A percentile compares a stretch with the other conserved stretches of the same genome.
Evolutionary conservation across 352 stramenopile genomes (phyloP).

Genomic region (Globisporangium okanoganense): DNA sequence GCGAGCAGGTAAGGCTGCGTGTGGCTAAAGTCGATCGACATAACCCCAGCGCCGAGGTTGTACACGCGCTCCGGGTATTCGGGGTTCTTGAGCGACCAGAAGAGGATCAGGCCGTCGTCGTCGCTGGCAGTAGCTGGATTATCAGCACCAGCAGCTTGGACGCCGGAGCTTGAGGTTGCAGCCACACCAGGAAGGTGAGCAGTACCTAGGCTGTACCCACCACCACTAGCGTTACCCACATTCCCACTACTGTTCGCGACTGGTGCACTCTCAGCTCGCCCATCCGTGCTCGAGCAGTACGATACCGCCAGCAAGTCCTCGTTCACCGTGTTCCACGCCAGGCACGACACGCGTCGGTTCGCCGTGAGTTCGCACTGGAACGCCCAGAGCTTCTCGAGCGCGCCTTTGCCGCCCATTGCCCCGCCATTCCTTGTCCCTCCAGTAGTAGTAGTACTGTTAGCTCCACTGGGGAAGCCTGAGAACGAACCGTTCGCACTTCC

Average conservation of each 20-base stretch:
- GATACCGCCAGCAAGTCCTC: slow-evolving; percentile 89
- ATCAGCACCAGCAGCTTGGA: slow-evolving; percentile 1
- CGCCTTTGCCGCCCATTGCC: slow-evolving; percentile 8
- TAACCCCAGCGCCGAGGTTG: slow-evolving; percentile 67
- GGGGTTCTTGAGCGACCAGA: slow-evolving; percentile 93
- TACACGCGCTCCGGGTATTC: slow-evolving; percentile 91
- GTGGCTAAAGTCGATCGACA: slow-evolving; percentile 87
- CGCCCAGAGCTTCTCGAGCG: slow-evolving; percentile 71
- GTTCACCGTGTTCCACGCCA: slow-evolving; percentile 87
- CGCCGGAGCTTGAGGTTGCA: background rate
- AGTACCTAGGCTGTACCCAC: background rate
- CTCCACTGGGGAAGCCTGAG: slow-evolving; percentile 16
- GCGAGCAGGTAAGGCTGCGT: slow-evolving; percentile 86
- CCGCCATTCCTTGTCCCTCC: background rate
- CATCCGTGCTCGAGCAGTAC: slow-evolving; percentile 45
- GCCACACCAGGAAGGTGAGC: background rate
- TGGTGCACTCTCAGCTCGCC: slow-evolving; percentile 2
- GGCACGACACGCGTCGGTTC: slow-evolving; percentile 56
- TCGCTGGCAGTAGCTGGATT: slow-evolving; percentile 3
- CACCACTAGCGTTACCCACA: background rate
- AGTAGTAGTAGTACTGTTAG: background rate
- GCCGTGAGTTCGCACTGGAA: slow-evolving; percentile 67
- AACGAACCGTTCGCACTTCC: slow-evolving; percentile 14
- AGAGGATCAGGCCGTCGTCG: slow-evolving; percentile 84
- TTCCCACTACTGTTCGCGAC: background rate